Conservation (phyloP, 2,329 filamentous ascomycete species). For the Lasiodiplodia theobromae region DNA sequence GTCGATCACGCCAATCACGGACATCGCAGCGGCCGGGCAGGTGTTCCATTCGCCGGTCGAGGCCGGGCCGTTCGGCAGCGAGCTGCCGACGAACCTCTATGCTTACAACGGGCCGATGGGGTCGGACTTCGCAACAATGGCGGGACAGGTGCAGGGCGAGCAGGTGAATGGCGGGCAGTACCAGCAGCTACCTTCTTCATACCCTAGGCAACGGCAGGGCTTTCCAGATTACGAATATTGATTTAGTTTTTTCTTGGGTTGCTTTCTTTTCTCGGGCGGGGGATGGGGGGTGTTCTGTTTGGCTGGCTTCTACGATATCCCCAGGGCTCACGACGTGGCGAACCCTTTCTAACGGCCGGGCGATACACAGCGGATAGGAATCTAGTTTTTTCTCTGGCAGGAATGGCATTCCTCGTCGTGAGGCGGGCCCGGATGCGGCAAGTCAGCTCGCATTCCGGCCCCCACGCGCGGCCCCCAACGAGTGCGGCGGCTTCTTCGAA, state of each 20-base stretch:
- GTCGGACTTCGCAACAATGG: not conserved
- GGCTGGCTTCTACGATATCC: slow-evolving; percentile 25
- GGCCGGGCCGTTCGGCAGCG: slow-evolving; percentile 11
- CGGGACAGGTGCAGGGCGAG: slow-evolving; percentile 37
- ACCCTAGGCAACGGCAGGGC: slow-evolving; percentile 40
- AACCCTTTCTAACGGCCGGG: slow-evolving; percentile 17
- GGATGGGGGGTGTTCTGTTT: not conserved
- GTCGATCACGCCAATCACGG: slow-evolving; percentile 32
- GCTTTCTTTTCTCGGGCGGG: not conserved
- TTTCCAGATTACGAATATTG: slow-evolving; percentile 13
- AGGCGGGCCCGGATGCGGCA: slow-evolving; percentile 1
- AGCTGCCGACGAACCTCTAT: slow-evolving; percentile 36
- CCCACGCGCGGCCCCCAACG: slow-evolving; percentile 18
- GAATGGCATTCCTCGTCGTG: not conserved
- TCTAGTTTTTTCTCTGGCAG: not conserved
- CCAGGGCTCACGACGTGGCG: slow-evolving; percentile 3
- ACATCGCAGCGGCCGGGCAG: slow-evolving; percentile 31
- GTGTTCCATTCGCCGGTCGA: slow-evolving; percentile 48
- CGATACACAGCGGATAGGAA: slow-evolving; percentile 4
- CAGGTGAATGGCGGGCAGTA: slow-evolving; percentile 34
- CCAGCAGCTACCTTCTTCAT: slow-evolving; percentile 40
- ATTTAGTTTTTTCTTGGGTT: not conserved
- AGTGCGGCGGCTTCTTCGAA: slow-evolving; percentile 16
- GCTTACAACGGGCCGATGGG: slow-evolving; percentile 35
- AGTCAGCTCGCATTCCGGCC: slow-evolving; percentile 13